phyloP scores from a whole-genome alignment of 139 green algal genomes.

The Gonium pectorale region DNA sequence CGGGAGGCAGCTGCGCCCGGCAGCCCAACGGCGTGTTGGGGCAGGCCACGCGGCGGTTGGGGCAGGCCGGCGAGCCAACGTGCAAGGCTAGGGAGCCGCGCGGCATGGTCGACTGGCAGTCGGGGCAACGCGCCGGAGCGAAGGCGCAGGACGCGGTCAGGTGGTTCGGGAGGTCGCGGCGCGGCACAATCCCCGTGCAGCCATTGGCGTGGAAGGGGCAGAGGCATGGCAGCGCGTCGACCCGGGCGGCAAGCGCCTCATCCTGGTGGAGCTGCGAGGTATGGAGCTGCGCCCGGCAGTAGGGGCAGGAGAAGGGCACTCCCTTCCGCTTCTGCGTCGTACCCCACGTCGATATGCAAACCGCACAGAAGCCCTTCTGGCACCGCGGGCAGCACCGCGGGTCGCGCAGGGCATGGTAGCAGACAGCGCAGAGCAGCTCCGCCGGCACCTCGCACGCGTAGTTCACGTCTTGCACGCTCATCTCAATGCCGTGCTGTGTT shows the following conservation, averaged over 20 bases:
- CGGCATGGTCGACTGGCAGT: background rate
- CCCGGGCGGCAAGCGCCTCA: background rate
- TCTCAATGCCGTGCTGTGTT: too few species aligned
- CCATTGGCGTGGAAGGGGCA: constrained; percentile 8
- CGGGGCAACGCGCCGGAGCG: background rate
- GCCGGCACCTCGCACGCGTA: background rate
- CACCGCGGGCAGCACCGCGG: constrained; percentile 17
- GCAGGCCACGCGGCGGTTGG: constrained; percentile 6
- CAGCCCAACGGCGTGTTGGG: constrained; percentile 4
- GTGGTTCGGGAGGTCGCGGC: background rate
- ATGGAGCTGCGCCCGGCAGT: constrained; percentile 25
- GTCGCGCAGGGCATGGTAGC: constrained; percentile 20
- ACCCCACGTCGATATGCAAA: constrained; percentile 7
- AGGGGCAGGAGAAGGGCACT: constrained; percentile 30
- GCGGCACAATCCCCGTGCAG: background rate
- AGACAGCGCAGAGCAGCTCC: constrained; percentile 20
- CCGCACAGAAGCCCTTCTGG: background rate
- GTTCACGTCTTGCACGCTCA: too few species aligned
- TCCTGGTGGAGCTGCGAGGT: background rate
- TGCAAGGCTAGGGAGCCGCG: background rate
- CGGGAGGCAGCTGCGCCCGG: background rate
- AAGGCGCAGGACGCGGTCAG: background rate
- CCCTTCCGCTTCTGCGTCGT: constrained; percentile 5
- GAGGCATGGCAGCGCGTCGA: background rate
- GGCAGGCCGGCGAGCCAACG: background rate